These are phyloP conservation scores for Platanus orientalis DNA, from an alignment of 164 flowering plant species.

Conservation along the genomic window DNA sequence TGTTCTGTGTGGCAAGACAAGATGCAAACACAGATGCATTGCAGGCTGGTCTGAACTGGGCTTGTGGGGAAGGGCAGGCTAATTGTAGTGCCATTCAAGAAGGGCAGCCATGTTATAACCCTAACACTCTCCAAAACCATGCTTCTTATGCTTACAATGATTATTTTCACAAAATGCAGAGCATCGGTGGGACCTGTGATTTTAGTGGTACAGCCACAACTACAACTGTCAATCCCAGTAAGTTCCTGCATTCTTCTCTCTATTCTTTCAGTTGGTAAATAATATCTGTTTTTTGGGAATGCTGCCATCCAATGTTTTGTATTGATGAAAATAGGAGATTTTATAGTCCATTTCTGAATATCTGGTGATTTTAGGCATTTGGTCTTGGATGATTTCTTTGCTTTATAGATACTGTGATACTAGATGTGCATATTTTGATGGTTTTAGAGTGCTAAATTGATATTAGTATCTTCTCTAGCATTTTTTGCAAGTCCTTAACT, in stretches of 20 bases:
- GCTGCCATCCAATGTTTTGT: background rate
- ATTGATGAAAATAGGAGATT: background rate
- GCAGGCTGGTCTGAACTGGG: constrained; percentile 76
- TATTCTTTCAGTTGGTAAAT: background rate
- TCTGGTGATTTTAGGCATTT: too few species aligned
- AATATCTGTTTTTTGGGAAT: background rate
- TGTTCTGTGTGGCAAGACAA: constrained; percentile 61
- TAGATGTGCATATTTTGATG: too few species aligned
- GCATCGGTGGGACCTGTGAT: constrained; percentile 81
- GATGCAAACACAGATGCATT: constrained; percentile 52
- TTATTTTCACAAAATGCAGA: constrained; percentile 64
- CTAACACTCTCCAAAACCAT: constrained; percentile 50
- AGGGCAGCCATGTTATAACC: constrained; percentile 68
- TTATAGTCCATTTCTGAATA: too few species aligned
- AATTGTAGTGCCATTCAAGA: constrained; percentile 70
- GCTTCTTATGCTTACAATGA: constrained; percentile 93
- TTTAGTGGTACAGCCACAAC: constrained; percentile 71
- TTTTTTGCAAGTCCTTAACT: too few species aligned
- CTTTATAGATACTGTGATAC: too few species aligned
- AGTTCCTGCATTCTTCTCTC: constrained; percentile 23
- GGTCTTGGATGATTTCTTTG: too few species aligned
- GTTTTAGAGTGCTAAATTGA: too few species aligned
- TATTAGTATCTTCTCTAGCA: too few species aligned
- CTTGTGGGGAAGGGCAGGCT: constrained; percentile 83
- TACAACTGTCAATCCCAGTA: constrained; percentile 72